Evolutionary conservation across 805 yeast species (phyloP).

Genomic region (Pachysolen tannophilus): DNA sequence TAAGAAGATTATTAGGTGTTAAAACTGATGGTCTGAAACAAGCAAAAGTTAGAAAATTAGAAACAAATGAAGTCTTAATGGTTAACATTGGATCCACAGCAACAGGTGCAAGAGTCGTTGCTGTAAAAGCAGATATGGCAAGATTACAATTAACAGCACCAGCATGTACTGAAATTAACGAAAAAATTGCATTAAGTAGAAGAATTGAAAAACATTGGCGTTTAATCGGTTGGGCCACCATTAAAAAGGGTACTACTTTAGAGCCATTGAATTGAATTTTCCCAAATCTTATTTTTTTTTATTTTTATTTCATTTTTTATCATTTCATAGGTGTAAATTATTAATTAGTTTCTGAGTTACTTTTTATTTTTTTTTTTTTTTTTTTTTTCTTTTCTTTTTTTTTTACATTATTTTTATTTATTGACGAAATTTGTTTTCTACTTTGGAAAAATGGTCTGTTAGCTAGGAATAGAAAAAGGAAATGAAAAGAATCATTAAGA

Average conservation of each 20-base stretch:
- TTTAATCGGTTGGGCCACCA: slow-evolving; percentile 99
- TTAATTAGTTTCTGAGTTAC: no score
- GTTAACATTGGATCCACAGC: slow-evolving; percentile 99
- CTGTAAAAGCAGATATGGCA: slow-evolving; percentile 99
- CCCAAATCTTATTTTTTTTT: no score
- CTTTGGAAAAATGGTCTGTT: no score
- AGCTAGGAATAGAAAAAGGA: no score
- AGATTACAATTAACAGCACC: slow-evolving; percentile 94
- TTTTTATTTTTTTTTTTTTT: no score
- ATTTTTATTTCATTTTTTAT: no score
- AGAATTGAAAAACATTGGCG: slow-evolving; percentile 99
- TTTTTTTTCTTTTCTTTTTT: no score
- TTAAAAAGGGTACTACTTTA: slow-evolving; percentile 85
- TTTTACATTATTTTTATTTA: no score
- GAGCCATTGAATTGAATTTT: slow-evolving; percentile 57
- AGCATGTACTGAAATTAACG: slow-evolving; percentile 97
- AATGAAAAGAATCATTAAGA: no score
- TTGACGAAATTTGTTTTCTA: no score
- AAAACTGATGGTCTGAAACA: slow-evolving; percentile 96
- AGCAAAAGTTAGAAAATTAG: slow-evolving; percentile 93
- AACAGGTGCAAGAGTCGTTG: slow-evolving; percentile 97
- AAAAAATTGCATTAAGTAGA: slow-evolving; percentile 97
- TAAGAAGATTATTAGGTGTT: slow-evolving; percentile 96
- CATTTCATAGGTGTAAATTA: no score
- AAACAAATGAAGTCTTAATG: slow-evolving; percentile 93